Base-by-base conservation (phyloP, 1,284 basidiomycete genomes). In the Sanghuangporus baumii region DNA sequence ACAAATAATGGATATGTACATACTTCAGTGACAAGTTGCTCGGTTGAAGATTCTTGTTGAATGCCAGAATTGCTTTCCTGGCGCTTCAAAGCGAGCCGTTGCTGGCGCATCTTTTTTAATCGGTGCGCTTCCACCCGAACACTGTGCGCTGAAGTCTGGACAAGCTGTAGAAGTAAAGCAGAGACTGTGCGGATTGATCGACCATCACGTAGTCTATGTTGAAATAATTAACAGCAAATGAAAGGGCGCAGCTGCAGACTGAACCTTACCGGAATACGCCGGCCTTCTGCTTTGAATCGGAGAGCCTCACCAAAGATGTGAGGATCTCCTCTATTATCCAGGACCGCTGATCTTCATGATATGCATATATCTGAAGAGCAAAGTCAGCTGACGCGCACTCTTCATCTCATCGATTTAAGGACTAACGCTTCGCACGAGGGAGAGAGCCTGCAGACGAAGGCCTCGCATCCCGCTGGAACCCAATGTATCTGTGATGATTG, bases 271-370 rank as follows among this genome's bases (percentile, higher is more conserved):
- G 81, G 72, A 94, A 95, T 66, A 93, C 90, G 0, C 92, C 89
- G 46, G 91, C 89, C 66, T 90, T 89, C 70, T 91, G 89, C 70
- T 93, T 95, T 52, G 88, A 85, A 68, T 97, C 94, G 0, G 93
- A 93, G 7, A 97, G 80, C 73, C 92, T 94, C 67, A 93, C 94
- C 55, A 98, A 77, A 0, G 93, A 94, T 3, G 87, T 85, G 18
- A 99, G 74, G 37, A 98, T 94, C 74, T 98, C 96, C 72, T 98
- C 95, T 20, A 99, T 89, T 66, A 98, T 96, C 94, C 95, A 98
- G 0, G 88, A 85, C 1, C 96, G 80, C 74, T 99, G 96, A 43
- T 89, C 87, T 64, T 92, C 87, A 67, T 97, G 88, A 66, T 88
- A 89, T 6, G 93, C 92, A 71, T 98, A 98, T 36, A 96, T 88